Base-by-base conservation (phyloP, 176 grass and related monocot genomes). In the Miscanthus lutarioriparius region DNA sequence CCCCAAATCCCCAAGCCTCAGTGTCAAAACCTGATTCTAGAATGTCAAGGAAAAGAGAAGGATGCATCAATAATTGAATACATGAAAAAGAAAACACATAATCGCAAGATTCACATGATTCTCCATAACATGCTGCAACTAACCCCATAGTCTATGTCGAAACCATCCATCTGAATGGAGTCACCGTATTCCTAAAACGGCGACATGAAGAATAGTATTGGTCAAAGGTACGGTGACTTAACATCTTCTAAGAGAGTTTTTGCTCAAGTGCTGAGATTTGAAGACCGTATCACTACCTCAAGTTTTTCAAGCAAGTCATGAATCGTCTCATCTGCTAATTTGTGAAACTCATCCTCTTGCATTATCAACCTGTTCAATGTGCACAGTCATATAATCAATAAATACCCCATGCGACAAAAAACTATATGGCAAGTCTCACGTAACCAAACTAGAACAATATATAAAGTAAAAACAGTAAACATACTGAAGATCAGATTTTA, bases 21-120 rank as follows among this genome's bases (percentile, higher is more conserved):
- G 33, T 56, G 96, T 96, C 76, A 99, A 86, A 87, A 96, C 91
- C 61, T 99, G 93, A 79, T 96, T 94, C 93, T 99, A 82, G 70
- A 93, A 67, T 59, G 59, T 61, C 67, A 80, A 62, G 14, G 26
- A 59, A 86, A 82, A 75, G 9, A 33, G 22, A 83, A 10, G 19
- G 58, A 51, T 58, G 67, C 0, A 54, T 86, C 36, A 80, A 25
- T 61, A 82, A 74, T 80, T 0, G 61, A 62, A 88, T 68, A 56
- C 73, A 69, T 74, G 23, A 80, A 39, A 72, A 83, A 48, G 7
- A 44, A 58, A 32, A 61, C 27, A 39, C 5, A 62, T 11, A 77
- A 75, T 14, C 12, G 33, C 12, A 15, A 68, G 43, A 73, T 17
- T 20, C 36, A 28, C 4, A 76, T 16, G 47, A 32, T 3, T 67